Evolutionary conservation across 352 stramenopile genomes (phyloP), one percentile per base, ranked within the genome.

Genomic region (Phytophthora tubulina): DNA sequence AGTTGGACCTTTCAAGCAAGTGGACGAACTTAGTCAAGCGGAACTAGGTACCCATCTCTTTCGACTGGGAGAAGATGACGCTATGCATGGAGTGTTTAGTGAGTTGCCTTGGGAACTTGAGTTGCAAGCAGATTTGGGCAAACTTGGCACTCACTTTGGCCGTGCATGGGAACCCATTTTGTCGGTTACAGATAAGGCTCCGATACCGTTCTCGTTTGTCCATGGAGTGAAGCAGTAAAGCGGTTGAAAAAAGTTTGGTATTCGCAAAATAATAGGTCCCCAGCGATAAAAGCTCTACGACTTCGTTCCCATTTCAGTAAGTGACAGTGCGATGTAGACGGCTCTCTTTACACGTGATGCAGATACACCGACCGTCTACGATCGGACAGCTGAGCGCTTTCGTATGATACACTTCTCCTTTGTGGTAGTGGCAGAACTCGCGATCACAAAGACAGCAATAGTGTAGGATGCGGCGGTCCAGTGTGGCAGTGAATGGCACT

Each of bases 381-480:
- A 89, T 89, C 0, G 89, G 89, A 46, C 89, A 96, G 60, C 81
- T 90, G 50, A 96, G 65, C 6, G 88, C 86, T 42, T 93, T 93
- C 30, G 83, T 91, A 73, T 96, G 89, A 62, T 81, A 81, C 33
- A 93, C 87, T 60, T 94, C 79, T 36, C 82, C 85, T 64, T 90
- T 92, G 79, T 96, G 89, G 61, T 91, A 91, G 42, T 94, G 88
- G 54, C 89, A 96, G 66, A 96, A 96, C 62, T 94, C 84, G 33
- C 74, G 80, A 55, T 96, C 86, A 70, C 89, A 96, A 8, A 89
- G 70, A 1, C 74, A 93, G 78, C 89, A 96, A 41, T 92, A 94
- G 75, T 96, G 89, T 65, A 96, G 72, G 54, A 94, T 92, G 8
- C 75, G 81, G 14, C 83, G 77, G 48, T 95, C 83, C 21, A 94